Base-by-base conservation (phyloP, 371 early-diverging fungal species). In the Syncephalastrum sp. region DNA sequence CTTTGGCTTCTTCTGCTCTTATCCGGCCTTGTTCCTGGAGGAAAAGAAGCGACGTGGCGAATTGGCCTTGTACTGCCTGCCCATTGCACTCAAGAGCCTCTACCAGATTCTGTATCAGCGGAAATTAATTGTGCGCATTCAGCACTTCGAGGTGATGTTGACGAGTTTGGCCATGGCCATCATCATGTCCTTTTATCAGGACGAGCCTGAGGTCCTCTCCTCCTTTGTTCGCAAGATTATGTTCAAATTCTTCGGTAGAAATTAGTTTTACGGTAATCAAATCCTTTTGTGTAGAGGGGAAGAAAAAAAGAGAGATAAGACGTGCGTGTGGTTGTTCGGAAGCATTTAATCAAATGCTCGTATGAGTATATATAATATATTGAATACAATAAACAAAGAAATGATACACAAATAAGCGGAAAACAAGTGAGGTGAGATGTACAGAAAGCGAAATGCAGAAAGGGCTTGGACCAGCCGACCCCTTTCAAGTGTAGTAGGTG, bases 41-140 rank as follows among this genome's bases (percentile, higher is more conserved):
- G 82, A 89, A 48, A 83, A 82, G 65, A 75, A 77, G 50, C 72
- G 87, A 53, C 75, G 91, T 21, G 75, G 79, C 15, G 88, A 90
- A 57, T 60, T 90, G 47, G 86, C 89, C 5, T 74, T 90, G 63
- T 89, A 89, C 56, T 83, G 85, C 1, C 49, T 81, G 21, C 89
- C 87, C 16, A 87, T 85, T 52, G 85, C 87, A 1, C 62, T 79
- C 21, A 68, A 74, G 56, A 81, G 81, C 53, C 69, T 82, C 24
- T 87, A 85, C 54, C 68, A 70, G 51, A 85, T 87, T 42, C 61
- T 77, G 49, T 82, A 81, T 41, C 77, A 78, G 47, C 80, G 73
- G 29, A 68, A 76, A n/a, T 79, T 74, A 82, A 82, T 86, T 25
- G 70, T 81, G 57, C 76, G 74, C n/a, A 57, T 84, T 42, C 73